Evolutionary conservation across 148 eudicot genomes (phyloP), one percentile per base, ranked within the genome.

Genomic region (Suaeda aralocaspica): DNA sequence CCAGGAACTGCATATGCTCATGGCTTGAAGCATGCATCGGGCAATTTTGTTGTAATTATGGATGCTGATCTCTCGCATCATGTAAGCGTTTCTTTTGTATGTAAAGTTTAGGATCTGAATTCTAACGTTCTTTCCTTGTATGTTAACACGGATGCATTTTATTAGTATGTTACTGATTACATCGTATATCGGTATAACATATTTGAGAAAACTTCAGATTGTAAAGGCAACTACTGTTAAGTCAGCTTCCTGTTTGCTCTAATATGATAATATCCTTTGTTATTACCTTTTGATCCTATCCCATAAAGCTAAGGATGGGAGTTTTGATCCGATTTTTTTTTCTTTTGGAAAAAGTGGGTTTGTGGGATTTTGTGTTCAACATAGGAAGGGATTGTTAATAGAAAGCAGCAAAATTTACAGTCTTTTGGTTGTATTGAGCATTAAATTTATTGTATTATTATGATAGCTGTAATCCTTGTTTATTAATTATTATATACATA

Each of bases 31-130:
- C 89, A 88, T 78, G 92, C 89, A 6, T 77, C 87, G 64, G 89
- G 92, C 31, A 83, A 88, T 66, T 88, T 85, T 75, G 87, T 85
- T 71, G 89, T 88, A 9, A 88, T 88, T 42, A 88, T 88, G 89
- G 92, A 88, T 78, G 92, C 92, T 72, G 89, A 88, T 75, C 82
- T 88, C 42, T 88, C 92, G 0, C 92, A 88, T 76, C 97, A 92
- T 81, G 97, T 88, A 86, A 79, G 94, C 75, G 3, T 78, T 36
- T 36, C 4, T 36, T 3, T 36, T 60, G 31, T 22, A 31, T 8
- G 6, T 46, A 24, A 29, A 25, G 28, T 34, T 45, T 6, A 55
- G 25, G 39, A 63, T 49, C 30, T 53, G 16, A 68, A 25, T 56
- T 68, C n/a, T n/a, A n/a, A n/a, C n/a, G n/a, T n/a, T n/a, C 30